Conservation (phyloP, 768 basidiomycete species). For the Psilocybe azurescens region DNA sequence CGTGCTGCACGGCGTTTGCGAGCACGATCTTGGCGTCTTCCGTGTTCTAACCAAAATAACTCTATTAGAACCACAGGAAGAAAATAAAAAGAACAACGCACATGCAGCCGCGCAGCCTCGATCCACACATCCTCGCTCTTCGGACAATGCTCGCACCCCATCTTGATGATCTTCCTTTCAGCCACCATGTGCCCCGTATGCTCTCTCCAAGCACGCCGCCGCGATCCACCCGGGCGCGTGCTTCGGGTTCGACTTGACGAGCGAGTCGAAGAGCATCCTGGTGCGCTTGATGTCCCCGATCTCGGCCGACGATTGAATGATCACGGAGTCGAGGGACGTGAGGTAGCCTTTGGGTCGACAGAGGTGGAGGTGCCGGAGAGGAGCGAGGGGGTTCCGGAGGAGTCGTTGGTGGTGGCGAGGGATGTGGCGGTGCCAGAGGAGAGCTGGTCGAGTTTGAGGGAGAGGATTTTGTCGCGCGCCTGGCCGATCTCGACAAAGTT, state of each 20-base stretch:
- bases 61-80: not conserved
- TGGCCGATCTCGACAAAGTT: too few species aligned
- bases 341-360: slow-evolving; percentile 97
- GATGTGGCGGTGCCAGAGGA: too few species aligned
- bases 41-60: slow-evolving; percentile 60
- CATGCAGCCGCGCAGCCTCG: slow-evolving; percentile 93
- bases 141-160: slow-evolving; percentile 94
- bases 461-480: too few species aligned
- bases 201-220: slow-evolving; percentile 92
- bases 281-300: slow-evolving; percentile 99
- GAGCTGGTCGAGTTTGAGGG: too few species aligned
- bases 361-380: slow-evolving; percentile 82
- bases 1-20: slow-evolving; percentile 93
- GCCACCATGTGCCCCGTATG: slow-evolving; percentile 97
- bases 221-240: slow-evolving; percentile 99
- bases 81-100: slow-evolving; percentile 40
- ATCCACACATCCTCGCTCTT: slow-evolving; percentile 98
- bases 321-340: slow-evolving; percentile 89
- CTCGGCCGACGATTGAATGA: slow-evolving; percentile 93
- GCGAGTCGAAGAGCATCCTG: slow-evolving; percentile 92
- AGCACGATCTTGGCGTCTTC: slow-evolving; percentile 95
- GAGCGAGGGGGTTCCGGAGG: too few species aligned
- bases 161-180: slow-evolving; percentile 90
- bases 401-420: too few species aligned
- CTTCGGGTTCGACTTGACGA: slow-evolving; percentile 97